Conservation (phyloP, 208 protist genomes). For the Trichomonas vaginalis region DNA sequence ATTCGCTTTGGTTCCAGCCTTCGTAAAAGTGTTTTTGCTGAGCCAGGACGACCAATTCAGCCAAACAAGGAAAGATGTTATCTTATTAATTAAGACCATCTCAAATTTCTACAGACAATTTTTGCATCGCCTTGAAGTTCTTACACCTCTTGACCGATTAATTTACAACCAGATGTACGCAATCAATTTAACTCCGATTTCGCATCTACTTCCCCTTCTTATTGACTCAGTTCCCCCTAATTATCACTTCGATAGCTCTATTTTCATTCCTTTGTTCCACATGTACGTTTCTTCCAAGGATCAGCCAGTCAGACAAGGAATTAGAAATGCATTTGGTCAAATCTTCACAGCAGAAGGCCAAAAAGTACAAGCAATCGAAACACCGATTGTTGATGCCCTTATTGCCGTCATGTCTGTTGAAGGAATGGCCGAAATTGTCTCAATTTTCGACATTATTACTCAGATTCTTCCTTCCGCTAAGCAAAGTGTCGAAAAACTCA, state of each 20-base stretch:
- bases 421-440: not conserved
- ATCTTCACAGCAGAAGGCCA: not conserved
- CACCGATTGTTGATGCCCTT: not conserved
- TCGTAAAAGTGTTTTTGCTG: not conserved
- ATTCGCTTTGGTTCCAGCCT: not conserved
- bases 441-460: not conserved
- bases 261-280: not conserved
- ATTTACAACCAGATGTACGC: not conserved
- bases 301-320: not conserved
- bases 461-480: not conserved
- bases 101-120: not conserved
- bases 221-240: not conserved
- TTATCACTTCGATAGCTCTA: not conserved
- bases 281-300: not conserved
- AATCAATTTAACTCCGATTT: not conserved
- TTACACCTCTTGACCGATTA: not conserved
- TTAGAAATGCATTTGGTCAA: not conserved
- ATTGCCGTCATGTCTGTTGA: not conserved
- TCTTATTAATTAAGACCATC: not conserved
- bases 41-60: not conserved
- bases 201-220: not conserved
- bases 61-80: not conserved
- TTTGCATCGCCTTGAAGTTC: not conserved
- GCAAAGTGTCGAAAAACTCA: not conserved
- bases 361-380: not conserved